These are phyloP conservation scores for Eimeria mitis DNA, from an alignment of 169 alveolate genomes.

Conservation along the genomic window DNA sequence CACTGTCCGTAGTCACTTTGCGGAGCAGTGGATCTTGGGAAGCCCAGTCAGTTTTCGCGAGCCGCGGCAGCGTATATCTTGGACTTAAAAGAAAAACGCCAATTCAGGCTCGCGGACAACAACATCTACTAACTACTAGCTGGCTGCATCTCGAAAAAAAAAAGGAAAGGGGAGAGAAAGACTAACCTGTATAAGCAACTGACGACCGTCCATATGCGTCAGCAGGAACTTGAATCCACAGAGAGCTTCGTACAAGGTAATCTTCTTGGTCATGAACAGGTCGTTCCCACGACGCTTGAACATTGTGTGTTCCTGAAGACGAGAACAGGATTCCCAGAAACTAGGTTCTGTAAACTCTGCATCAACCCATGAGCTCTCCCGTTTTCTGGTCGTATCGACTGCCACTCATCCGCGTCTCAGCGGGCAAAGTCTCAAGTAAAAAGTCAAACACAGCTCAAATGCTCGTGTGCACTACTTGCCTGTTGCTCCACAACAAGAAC, in stretches of 20 bases:
- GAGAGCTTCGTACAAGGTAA: conserved; percentile 96
- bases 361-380: not conserved
- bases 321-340: not conserved
- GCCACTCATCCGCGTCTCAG: not conserved
- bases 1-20: not conserved
- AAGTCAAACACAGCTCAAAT: not conserved
- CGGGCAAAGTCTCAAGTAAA: not conserved
- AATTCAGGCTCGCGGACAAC: conserved; percentile 69
- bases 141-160: not conserved
- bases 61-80: conserved; percentile 74
- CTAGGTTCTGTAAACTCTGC: not conserved
- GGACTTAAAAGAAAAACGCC: conserved; percentile 18
- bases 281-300: conserved; percentile 98
- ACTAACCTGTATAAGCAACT: conserved; percentile 87
- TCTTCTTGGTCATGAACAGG: conserved; percentile 93
- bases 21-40: not conserved
- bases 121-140: not conserved
- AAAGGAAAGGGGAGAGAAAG: not conserved
- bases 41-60: conserved; percentile 55
- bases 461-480: conserved; percentile 11
- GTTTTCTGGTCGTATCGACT: not conserved
- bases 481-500: conserved; percentile 93
- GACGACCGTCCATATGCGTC: conserved; percentile 97
- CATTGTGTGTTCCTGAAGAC: conserved; percentile 90
- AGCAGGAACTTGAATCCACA: conserved; percentile 96